Base-by-base conservation (phyloP, 352 stramenopile species). In the Achlya hypogyna region DNA sequence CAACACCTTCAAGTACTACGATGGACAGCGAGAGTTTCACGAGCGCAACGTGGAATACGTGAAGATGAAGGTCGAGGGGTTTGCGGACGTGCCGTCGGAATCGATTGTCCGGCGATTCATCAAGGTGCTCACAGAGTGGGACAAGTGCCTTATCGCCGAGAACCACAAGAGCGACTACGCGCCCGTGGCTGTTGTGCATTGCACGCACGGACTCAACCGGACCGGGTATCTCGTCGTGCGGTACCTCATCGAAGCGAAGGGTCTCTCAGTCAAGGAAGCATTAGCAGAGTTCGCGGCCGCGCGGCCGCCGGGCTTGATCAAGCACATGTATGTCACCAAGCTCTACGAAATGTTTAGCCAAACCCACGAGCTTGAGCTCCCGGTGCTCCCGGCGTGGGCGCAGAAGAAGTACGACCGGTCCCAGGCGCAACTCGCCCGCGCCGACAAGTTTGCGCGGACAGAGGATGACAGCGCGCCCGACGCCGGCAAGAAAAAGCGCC, bases 1-100 rank as follows among this genome's bases (percentile, higher is more conserved):
- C 18, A 93, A 93, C 62, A 93, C 84, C 20, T 81, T 77, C 68
- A 90, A 91, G 65, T 93, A 93, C 69, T 93, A 93, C 73, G 70
- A 88, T 53, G 84, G 84, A 12, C 69, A 66, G 1, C 40, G 62
- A 2, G 81, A 77, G 56, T 88, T 93, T 47, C 54, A 72, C 8
- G 63, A 75, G 29, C 75, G 75, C 4, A 62, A 47, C 2, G 71
- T 91, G 31, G 62, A 85, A 63, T 93, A 93, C 65, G 76, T 84
- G 25, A 93, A 93, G 62, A 75, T 89, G n/a, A 71, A 66, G 35
- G 89, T 93, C 43, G 82, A 91, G 62, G 84, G 84, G 9, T 91
- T 91, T 52, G 74, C 76, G 23, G 74, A 67, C 1, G 81, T 84
- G 4, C 84, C 84, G 2, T 65, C 65, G 0, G 70, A 74, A 27